Percentiles rank a stretch among this genome's conserved stretches.
Evolutionary conservation across 1,139 yeast species (phyloP).

Genomic region (Debaryomycetaceae sp.): DNA sequence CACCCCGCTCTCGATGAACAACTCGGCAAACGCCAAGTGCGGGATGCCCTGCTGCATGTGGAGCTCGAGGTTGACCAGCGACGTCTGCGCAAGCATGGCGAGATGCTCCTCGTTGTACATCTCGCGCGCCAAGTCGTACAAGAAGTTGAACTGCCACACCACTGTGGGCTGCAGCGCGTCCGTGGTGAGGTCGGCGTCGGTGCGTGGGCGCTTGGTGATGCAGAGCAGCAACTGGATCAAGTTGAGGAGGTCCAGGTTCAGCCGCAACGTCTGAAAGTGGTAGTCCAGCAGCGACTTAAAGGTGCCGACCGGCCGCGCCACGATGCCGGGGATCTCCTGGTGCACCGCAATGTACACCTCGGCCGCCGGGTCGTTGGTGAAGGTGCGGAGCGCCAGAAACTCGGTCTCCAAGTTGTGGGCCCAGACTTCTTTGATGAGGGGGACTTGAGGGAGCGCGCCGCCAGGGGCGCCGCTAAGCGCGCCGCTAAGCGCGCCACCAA

Average conservation of each 20-base stretch:
- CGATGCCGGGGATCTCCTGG: conserved; percentile 94
- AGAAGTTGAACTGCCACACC: conserved; percentile 95
- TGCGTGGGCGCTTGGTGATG: conserved; percentile 74
- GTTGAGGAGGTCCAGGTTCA: conserved; percentile 82
- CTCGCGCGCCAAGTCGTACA: conserved; percentile 68
- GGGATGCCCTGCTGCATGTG: conserved; percentile 80
- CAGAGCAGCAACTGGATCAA: conserved; percentile 88
- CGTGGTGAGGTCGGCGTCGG: conserved; percentile 58
- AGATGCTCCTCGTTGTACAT: conserved; percentile 84
- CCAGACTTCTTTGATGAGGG: conserved; percentile 75
- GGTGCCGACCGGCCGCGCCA: conserved; percentile 95
- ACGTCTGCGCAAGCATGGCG: conserved; percentile 60
- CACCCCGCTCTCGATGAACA: conserved; percentile 81
- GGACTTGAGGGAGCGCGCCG: conserved; percentile 15
- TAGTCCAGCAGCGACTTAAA: conserved; percentile 88
- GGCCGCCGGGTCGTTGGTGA: conserved; percentile 61
- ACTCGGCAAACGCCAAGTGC: conserved; percentile 75
- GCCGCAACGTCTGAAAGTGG: conserved; percentile 90
- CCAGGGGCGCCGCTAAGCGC: conserved; percentile 7
- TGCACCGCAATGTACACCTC: conserved; percentile 62
- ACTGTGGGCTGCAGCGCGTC: conserved; percentile 58
- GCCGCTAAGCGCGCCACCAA: no score
- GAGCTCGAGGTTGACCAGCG: conserved; percentile 78
- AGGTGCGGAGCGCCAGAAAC: conserved; percentile 66
- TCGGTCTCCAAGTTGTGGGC: conserved; percentile 77